phyloP scores from a whole-genome alignment of 164 flowering plant genomes.

The Hamamelis virginiana region DNA sequence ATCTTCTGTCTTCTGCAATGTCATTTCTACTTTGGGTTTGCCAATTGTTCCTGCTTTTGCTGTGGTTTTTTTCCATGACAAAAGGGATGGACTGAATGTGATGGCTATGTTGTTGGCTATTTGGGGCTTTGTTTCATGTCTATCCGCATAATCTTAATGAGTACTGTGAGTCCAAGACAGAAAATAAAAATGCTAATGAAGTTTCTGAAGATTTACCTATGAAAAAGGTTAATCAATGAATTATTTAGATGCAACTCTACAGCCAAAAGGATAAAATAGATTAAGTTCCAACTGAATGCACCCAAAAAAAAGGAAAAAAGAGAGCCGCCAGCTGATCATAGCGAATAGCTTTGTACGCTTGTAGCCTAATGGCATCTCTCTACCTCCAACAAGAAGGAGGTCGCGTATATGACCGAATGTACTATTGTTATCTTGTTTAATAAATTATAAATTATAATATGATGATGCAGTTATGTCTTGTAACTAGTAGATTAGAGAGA shows the following conservation, averaged over 20 bases:
- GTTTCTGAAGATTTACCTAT: not conserved
- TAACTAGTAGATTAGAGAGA: no score
- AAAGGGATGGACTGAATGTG: conserved; percentile 35
- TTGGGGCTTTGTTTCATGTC: conserved; percentile 45
- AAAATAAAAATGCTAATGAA: not conserved
- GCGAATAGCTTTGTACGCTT: no score
- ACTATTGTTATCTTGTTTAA: no score
- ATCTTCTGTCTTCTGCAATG: conserved; percentile 53
- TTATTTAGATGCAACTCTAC: not conserved
- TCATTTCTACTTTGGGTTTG: conserved; percentile 34
- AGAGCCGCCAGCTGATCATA: no score
- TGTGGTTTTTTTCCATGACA: conserved; percentile 41
- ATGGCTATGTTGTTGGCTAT: conserved; percentile 41
- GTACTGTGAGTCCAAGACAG: conserved; percentile 11
- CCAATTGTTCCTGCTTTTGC: conserved; percentile 45
- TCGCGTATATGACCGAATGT: no score
- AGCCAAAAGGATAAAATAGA: no score
- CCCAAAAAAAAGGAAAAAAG: no score
- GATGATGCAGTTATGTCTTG: no score
- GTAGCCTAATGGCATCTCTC: no score
- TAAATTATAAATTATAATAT: no score
- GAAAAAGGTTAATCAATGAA: not conserved
- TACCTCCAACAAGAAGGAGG: no score
- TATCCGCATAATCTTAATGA: conserved; percentile 42
- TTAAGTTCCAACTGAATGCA: no score